Evolutionary conservation across 2,329 filamentous ascomycete species (phyloP), one percentile per base, ranked within the genome.

Genomic region (Akanthomyces uredinophilus): DNA sequence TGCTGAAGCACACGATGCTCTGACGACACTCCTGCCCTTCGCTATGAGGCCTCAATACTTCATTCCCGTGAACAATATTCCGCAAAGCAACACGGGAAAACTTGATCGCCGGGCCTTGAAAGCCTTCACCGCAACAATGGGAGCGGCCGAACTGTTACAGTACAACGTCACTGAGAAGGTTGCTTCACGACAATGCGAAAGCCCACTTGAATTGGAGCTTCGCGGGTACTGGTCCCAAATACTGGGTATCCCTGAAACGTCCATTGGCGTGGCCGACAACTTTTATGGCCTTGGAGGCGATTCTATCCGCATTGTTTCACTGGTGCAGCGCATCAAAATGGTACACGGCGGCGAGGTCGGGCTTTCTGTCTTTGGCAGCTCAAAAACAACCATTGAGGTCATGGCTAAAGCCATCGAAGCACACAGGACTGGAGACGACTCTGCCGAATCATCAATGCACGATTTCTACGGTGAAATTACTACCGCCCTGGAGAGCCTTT

Each of bases 261-360:
- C 55, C 14, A 66, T 68, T 49, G 60, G 66, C 44, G 24, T 62
- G 0, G 61, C 66, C 13, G 66, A 68, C 46, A 67, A 65, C 46
- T 68, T 68, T 46, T 67, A 65, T 50, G 57, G 56, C 20, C 61
- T 68, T 1, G 67, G 67, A 2, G 67, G 67, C 16, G 66, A 68
- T 43, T 68, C 67, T 3, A 67, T 68, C 41, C 62, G 61, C n/a
- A 64, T 67, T 32, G 63, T 67, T 6, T 66, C 62, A 14, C 51
- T 68, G 10, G 63, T 64, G 2, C 64, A 64, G 44, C 50, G 29
- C 13, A 52, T 52, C 50, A 52, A 52, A 37, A 22, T 16, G 32
- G 50, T n/a, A 35, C 50, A 52, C n/a, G 50, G 50, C n/a, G 50
- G 11, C n/a, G 29, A 22, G 16, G 32, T 52, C 3, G 50, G 50